These are phyloP conservation scores for Oryza meridionalis DNA, from an alignment of 176 grass and related monocot species.

Conservation along the genomic window DNA sequence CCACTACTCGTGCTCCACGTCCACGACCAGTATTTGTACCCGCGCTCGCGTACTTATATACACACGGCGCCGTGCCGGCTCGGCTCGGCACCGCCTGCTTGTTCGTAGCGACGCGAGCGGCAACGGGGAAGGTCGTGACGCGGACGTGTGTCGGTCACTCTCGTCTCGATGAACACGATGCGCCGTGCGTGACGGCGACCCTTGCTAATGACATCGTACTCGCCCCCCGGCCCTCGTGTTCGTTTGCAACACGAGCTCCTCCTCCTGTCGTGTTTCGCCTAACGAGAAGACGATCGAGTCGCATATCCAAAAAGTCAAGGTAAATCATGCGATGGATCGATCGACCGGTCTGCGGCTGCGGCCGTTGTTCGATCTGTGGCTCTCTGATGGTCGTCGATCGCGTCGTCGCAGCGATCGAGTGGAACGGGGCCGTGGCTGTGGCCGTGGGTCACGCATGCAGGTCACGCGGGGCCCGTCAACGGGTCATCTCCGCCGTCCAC, in stretches of 20 bases:
- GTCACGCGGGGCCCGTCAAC: neutral
- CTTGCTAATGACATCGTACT: no score
- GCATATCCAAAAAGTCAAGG: neutral
- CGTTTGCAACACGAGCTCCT: neutral
- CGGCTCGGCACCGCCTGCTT: neutral
- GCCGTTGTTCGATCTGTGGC: slow-evolving; percentile 16
- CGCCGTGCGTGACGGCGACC: neutral
- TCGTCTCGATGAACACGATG: slow-evolving; percentile 38
- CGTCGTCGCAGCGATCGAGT: neutral
- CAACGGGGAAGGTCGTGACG: slow-evolving; percentile 5
- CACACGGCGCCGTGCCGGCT: neutral
- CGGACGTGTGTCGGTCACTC: slow-evolving; percentile 23
- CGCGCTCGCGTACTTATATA: neutral
- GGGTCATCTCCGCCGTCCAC: neutral
- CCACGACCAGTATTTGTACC: neutral
- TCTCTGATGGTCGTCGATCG: neutral
- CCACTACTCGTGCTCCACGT: neutral
- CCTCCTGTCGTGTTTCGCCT: neutral
- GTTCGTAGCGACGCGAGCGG: neutral
- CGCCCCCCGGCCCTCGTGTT: neutral
- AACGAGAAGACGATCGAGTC: neutral
- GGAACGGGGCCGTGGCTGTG: neutral
- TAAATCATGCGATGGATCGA: neutral
- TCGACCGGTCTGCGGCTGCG: neutral
- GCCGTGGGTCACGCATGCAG: slow-evolving; percentile 5